Base-by-base conservation (phyloP, 1,139 yeast species). In the Hansenula sp. region DNA sequence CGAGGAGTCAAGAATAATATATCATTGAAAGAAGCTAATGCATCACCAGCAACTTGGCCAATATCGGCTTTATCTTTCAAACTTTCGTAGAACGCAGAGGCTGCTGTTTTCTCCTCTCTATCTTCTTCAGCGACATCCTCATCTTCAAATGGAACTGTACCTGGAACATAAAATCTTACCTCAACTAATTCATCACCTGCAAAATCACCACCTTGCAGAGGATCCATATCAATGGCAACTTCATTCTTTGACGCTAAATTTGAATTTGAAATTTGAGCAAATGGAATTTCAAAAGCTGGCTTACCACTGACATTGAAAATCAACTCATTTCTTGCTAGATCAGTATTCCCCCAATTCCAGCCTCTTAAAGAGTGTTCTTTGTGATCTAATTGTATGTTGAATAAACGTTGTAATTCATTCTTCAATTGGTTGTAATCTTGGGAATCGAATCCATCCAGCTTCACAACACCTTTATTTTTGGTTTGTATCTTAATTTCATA, bases 271-370 rank as follows among this genome's bases (percentile, higher is more conserved):
- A 93, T 86, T 38, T 78, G 81, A 15, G 75, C 61, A 63, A 91
- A 93, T 5, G 98, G 97, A 39, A 94, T 67, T 66, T 93, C 99
- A 65, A 93, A 93, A 17, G 85, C 79, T 2, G 99, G 98, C 58
- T 86, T 85, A 56, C 90, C 90, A 58, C 87, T 88, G 31, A 91
- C 83, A 46, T 83, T 82, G 67, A 94, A 91, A 29, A 89, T 78
- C 66, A 93, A 72, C 63, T 93, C 99, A 55, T 90, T 88, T 61
- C 96, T 79, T 13, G 96, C 96, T 63, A 94, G 79, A 62, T 91
- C 96, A 11, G 93, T 76, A 51, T 84, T 82, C 45, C 99, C 99
- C 99, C 99, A 93, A 65, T 93, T 93, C 99, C 99, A 93, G 35
- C 99, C 99, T 67, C 97, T 79, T 54, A 93, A 71, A 6, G 97